phyloP scores from a whole-genome alignment of 2,329 filamentous ascomycete species.

The Tolypocladium endophyticum region DNA sequence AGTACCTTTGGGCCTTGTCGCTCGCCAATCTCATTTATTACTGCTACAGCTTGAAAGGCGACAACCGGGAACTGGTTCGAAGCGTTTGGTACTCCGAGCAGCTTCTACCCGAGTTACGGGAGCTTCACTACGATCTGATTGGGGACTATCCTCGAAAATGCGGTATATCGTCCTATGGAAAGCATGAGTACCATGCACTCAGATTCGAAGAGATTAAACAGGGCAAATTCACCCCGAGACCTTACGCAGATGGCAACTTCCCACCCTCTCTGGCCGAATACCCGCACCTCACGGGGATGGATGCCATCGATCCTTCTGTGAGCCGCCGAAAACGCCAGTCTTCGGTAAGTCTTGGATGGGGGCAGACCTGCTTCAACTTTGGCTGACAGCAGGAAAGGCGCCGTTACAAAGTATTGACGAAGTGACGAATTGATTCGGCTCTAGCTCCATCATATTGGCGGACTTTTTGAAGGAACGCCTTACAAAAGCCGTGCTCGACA shows the following conservation, averaged over 20 bases:
- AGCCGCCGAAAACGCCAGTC: neutral
- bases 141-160: neutral
- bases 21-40: neutral
- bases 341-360: neutral
- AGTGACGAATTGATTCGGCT: neutral
- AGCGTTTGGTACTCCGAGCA: neutral
- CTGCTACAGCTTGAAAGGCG: neutral
- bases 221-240: neutral
- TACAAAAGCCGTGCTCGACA: too few species aligned
- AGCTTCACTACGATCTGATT: neutral
- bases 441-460: neutral
- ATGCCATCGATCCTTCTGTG: neutral
- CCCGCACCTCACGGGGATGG: neutral
- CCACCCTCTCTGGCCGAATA: neutral
- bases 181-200: neutral
- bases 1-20: neutral
- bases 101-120: neutral
- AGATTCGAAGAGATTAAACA: neutral
- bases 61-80: neutral
- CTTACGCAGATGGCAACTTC: neutral
- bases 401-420: neutral
- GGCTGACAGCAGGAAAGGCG: neutral
- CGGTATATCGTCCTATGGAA: neutral
- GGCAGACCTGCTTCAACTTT: neutral
- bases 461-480: neutral